Evolutionary conservation across 2,329 filamentous ascomycete genomes (phyloP).

Genomic region (Stemphylium vesicarium): DNA sequence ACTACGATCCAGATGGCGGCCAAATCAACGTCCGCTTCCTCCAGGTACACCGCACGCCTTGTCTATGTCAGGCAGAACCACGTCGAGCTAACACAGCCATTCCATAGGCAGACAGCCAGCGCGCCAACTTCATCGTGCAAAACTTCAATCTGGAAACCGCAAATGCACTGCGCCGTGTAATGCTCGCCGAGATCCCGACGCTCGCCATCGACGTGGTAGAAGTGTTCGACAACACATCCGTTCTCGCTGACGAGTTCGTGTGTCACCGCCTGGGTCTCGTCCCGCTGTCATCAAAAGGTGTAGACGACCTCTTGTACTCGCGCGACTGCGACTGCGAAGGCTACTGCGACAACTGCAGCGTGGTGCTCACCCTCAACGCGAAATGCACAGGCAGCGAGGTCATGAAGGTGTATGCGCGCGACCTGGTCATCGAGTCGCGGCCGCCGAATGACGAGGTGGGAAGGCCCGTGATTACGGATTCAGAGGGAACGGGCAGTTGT

Average conservation of each 20-base stretch:
- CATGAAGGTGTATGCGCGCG: constrained; percentile 92
- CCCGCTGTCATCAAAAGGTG: constrained; percentile 82
- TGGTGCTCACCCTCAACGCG: constrained; percentile 82
- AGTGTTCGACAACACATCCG: constrained; percentile 91
- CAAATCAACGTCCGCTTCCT: constrained; percentile 49
- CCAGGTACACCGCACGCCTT: constrained; percentile 40
- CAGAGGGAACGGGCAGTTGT: constrained; percentile 79
- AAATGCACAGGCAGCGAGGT: constrained; percentile 84
- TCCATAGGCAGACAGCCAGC: constrained; percentile 73
- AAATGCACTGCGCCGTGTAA: constrained; percentile 87
- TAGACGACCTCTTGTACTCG: constrained; percentile 81
- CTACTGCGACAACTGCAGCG: constrained; percentile 90
- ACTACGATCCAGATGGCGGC: constrained; percentile 58
- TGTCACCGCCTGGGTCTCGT: constrained; percentile 90
- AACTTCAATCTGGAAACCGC: constrained; percentile 90
- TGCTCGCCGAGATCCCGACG: constrained; percentile 92
- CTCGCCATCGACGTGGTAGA: constrained; percentile 95
- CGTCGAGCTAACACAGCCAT: constrained; percentile 28
- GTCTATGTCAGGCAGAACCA: constrained; percentile 7
- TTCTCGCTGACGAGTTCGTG: constrained; percentile 94
- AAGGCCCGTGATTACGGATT: constrained; percentile 81
- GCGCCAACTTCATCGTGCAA: constrained; percentile 89
- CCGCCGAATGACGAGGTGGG: constrained; percentile 78
- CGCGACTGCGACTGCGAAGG: constrained; percentile 97
- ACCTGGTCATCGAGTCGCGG: constrained; percentile 75